phyloP scores from a whole-genome alignment of 805 yeast genomes.

The Starmerella sirachaensis region DNA sequence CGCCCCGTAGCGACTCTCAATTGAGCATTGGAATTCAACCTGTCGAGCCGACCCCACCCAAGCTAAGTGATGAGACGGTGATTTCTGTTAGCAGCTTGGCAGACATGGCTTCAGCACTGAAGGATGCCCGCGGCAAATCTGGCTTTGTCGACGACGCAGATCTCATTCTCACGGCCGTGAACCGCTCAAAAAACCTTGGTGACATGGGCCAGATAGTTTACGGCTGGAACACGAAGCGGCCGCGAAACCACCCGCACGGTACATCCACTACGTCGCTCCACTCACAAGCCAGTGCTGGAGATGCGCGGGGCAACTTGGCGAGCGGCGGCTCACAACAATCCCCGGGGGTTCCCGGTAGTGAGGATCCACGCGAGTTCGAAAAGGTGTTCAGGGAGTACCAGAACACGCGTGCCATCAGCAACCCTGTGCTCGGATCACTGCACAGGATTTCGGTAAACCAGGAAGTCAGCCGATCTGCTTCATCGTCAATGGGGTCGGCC shows the following conservation, averaged over 20 bases:
- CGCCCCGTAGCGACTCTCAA: slow-evolving; percentile 5
- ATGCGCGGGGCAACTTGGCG: neutral
- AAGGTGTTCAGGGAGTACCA: slow-evolving; percentile 19
- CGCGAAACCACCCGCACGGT: neutral
- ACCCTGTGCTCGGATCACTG: slow-evolving; percentile 17
- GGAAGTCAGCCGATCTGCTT: neutral
- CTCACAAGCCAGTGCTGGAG: neutral
- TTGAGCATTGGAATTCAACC: slow-evolving; percentile 19
- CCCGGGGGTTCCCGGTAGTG: slow-evolving; percentile 8
- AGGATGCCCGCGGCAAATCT: slow-evolving; percentile 15
- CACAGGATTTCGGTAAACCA: slow-evolving; percentile 8
- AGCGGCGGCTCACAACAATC: neutral
- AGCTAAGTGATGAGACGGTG: slow-evolving; percentile 22
- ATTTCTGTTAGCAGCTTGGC: slow-evolving; percentile 22
- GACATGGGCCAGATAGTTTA: slow-evolving; percentile 19
- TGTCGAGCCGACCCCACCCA: slow-evolving; percentile 23
- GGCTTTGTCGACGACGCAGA: slow-evolving; percentile 22
- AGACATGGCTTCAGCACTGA: slow-evolving; percentile 22
- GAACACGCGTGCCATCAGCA: slow-evolving; percentile 17
- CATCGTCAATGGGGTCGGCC: slow-evolving; percentile 1
- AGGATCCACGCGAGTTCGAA: slow-evolving; percentile 20
- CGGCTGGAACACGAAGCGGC: slow-evolving; percentile 11
- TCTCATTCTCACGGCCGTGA: slow-evolving; percentile 20
- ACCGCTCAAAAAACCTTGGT: slow-evolving; percentile 16
- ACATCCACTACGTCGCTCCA: neutral